Evolutionary conservation across 768 basidiomycete species (phyloP), one percentile per base, ranked within the genome.

Genomic region (Inosperma sp.): DNA sequence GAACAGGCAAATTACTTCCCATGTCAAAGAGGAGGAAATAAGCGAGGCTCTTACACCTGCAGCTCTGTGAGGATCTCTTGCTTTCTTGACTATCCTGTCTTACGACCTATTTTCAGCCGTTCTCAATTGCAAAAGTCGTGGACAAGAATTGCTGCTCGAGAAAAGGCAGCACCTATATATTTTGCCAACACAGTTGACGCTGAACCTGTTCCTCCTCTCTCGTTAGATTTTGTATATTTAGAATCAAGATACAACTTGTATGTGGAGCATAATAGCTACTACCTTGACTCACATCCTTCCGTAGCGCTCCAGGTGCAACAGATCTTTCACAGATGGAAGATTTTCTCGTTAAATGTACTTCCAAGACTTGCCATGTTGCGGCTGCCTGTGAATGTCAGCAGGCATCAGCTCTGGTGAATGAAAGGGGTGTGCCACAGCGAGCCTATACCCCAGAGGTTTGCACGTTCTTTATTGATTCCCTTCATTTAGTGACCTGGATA

Each of bases 211-310:
- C 82, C 82, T 0, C 62, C 56, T 3, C 57, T 79, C n/a, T 60
- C 68, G 4, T 53, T 64, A 0, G 59, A 59, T 13, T 85, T 86
- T 46, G 48, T 51, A 48, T 86, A 84, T 58, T 53, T 81, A 10
- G 84, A 86, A 58, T 65, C 63, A 30, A 67, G 69, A 8, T 85
- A 84, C 45, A 48, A 65, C 10, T 77, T 74, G 78, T 77, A 57
- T 40, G 80, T 66, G 16, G 40, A 14, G 21, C 35, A 19, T 25
- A 6, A 9, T n/a, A 5, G 26, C 39, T 30, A 67, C 61, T 34
- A 53, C 55, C 30, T 49, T 48, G 34, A 53, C 57, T 25, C 42
- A 59, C 5, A 42, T 23, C 36, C 21, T 35, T 46, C 36, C 29
- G 3, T 33, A 58, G 59, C 49, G 49, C 52, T 17, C 34, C 37